Conservation (phyloP, 1,284 basidiomycete species). For the Spongispora temasekensis region DNA sequence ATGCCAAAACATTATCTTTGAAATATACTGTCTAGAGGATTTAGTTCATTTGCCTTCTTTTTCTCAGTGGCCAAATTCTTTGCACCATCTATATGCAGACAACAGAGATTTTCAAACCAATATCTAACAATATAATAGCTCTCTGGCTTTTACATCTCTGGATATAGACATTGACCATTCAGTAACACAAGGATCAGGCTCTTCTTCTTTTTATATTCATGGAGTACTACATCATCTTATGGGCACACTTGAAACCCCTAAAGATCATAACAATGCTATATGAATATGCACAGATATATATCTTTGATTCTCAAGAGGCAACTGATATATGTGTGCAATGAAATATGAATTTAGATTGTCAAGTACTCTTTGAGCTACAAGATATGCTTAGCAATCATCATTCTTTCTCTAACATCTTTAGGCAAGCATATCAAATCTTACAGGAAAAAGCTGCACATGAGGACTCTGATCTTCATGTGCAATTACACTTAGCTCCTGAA, state of each 20-base stretch:
- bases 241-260: neutral
- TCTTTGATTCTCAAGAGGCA: neutral
- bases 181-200: neutral
- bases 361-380: neutral
- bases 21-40: no score
- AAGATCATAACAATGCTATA: neutral
- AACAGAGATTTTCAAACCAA: no score
- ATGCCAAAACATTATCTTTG: no score
- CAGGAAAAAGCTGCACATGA: neutral
- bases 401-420: neutral
- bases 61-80: no score
- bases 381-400: neutral
- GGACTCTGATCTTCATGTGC: neutral
- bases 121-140: no score
- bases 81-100: no score
- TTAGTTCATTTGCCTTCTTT: no score
- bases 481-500: neutral
- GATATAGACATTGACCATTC: neutral
- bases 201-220: neutral
- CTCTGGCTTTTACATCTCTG: no score
- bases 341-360: neutral
- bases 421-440: neutral
- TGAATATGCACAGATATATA: neutral
- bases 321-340: neutral
- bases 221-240: neutral